Base-by-base conservation (phyloP, 257 asterid species). In the Fraxinus pennsylvanica region DNA sequence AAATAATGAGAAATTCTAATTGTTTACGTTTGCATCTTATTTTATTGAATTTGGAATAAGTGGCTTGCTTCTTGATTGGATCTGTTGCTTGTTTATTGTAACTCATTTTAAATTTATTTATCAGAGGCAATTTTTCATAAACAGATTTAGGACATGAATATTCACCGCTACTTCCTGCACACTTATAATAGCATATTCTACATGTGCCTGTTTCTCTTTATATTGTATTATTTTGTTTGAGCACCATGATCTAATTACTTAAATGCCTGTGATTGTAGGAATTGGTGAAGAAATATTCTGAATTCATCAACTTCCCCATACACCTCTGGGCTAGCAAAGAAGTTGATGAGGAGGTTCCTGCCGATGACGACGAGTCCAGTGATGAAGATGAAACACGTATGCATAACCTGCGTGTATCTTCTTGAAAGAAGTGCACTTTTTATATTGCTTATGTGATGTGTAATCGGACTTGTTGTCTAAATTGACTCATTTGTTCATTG, bases 271-370 rank as follows among this genome's bases (percentile, higher is more conserved):
- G 77, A 74, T 67, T 80, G 65, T 80, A 92, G 98, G 98, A 94
- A 27, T 85, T 94, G 88, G 98, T 94, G 85, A 91, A 94, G 74
- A 92, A 74, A 86, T 94, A 94, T 82, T 94, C 97, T 57, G 96
- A 94, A 82, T 94, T 94, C 82, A 92, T 94, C 82, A 94, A 94
- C 91, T 94, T 94, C 88, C 98, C 98, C 41, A 94, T 94, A 73
- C 8, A 83, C 82, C 91, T 94, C 59, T 92, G 98, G 98, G 97
- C 97, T 70, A 94, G 83, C 83, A 94, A 92, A 84, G 96, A 94
- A 87, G 89, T 91, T 33, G 97, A 94, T 41, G 96, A 87, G 81
- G 98, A 92, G 81, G 96, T 92, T 84, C 98, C 97, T 50, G 97
- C 89, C 70, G 98, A 92, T 4, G 98, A 92, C 54, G 97, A 89